phyloP scores from a whole-genome alignment of 441 rosid species.

The Monsonia emarginata region DNA sequence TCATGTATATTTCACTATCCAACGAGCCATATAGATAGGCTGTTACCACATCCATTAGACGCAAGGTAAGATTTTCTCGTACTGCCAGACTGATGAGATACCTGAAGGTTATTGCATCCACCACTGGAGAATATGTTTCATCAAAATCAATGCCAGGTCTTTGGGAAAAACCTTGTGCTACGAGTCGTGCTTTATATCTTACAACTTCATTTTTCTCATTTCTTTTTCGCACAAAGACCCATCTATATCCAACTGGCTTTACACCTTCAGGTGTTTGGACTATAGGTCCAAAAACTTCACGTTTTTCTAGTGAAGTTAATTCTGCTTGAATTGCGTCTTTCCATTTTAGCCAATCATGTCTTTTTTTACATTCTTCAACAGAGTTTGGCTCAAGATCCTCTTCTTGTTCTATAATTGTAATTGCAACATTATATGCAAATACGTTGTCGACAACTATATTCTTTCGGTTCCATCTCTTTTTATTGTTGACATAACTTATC shows the following conservation, averaged over 20 bases:
- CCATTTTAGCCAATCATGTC: not conserved
- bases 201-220: conserved; percentile 13
- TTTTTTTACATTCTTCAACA: not conserved
- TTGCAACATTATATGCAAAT: not conserved
- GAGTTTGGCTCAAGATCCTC: not conserved
- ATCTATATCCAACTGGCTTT: conserved; percentile 1
- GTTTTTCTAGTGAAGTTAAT: conserved; percentile 4
- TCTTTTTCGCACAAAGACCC: not conserved
- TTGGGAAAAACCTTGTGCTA: conserved; percentile 10
- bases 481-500: not conserved
- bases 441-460: not conserved
- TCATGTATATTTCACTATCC: conserved; percentile 11
- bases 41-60: conserved; percentile 9
- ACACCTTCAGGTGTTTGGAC: conserved; percentile 6
- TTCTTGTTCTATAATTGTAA: not conserved
- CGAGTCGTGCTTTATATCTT: conserved; percentile 5
- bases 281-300: conserved; percentile 1
- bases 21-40: conserved; percentile 2
- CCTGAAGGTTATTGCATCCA: conserved; percentile 3
- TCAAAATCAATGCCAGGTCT: conserved; percentile 11
- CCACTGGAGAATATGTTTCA: conserved; percentile 13
- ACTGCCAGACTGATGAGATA: conserved; percentile 3
- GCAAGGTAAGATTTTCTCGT: not conserved
- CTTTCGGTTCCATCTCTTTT: not conserved
- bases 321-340: conserved; percentile 6